A percentile compares a stretch with the other conserved stretches of the same genome.
Evolutionary conservation across 306 rosid genomes (phyloP).

Genomic region (Prosopis cineraria): DNA sequence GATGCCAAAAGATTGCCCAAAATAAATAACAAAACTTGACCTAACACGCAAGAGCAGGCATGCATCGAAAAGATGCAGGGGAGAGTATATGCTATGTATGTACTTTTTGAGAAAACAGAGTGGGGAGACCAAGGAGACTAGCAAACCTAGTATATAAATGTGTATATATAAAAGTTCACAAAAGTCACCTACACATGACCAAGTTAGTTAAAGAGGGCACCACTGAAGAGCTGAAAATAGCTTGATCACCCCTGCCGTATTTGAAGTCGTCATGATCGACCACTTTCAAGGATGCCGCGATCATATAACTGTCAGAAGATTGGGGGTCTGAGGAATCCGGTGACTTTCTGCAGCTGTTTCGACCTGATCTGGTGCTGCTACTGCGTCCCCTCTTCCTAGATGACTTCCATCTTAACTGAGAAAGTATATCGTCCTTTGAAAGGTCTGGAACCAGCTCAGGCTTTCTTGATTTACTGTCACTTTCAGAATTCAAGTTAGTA

Average conservation of each 20-base stretch:
- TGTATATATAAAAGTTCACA: background rate
- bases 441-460: conserved; percentile 50
- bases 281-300: conserved; percentile 55
- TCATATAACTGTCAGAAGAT: conserved; percentile 50
- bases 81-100: conserved; percentile 7
- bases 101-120: background rate
- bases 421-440: conserved; percentile 53
- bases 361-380: conserved; percentile 29
- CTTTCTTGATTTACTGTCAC: conserved; percentile 34
- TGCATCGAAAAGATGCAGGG: conserved; percentile 58
- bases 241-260: conserved; percentile 57
- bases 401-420: conserved; percentile 68
- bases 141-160: background rate
- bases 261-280: conserved; percentile 82
- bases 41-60: conserved; percentile 12
- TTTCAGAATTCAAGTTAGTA: conserved; percentile 25
- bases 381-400: conserved; percentile 64
- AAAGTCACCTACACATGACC: conserved; percentile 81
- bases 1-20: conserved; percentile 1
- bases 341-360: conserved; percentile 25
- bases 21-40: conserved; percentile 16
- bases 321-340: conserved; percentile 33
- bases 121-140: background rate
- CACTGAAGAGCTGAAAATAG: conserved; percentile 65
- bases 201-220: conserved; percentile 68